Evolutionary conservation across 495 filamentous ascomycete species (phyloP).

Genomic region (Neurospora sp.): DNA sequence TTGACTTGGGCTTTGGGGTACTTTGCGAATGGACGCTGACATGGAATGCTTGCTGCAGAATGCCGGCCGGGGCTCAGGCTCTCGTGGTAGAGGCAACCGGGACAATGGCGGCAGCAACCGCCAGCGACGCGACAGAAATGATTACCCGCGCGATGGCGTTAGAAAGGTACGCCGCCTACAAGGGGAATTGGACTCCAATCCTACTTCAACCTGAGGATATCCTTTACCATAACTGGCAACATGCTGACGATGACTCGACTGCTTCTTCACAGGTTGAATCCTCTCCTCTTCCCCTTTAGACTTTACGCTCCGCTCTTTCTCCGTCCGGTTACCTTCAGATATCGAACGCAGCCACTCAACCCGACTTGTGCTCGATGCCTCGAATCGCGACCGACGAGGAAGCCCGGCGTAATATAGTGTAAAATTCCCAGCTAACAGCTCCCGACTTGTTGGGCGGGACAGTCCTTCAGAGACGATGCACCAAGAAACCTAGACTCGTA

Average conservation of each 20-base stretch:
- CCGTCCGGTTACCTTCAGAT: constrained; percentile 15
- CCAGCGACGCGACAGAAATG: constrained; percentile 46
- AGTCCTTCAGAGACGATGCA: constrained; percentile 41
- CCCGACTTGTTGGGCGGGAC: constrained; percentile 19
- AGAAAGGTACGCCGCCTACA: constrained; percentile 54
- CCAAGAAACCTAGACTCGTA: constrained; percentile 45
- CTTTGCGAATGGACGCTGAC: constrained; percentile 1
- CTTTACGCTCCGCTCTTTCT: constrained; percentile 4
- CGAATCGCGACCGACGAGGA: constrained; percentile 19
- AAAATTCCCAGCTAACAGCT: constrained; percentile 24
- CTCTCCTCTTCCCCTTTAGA: constrained; percentile 18
- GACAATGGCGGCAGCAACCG: constrained; percentile 28
- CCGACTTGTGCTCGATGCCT: constrained; percentile 22
- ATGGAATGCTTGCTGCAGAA: constrained; percentile 3
- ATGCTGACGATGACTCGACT: background rate
- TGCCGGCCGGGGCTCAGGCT: constrained; percentile 6
- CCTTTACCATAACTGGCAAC: background rate
- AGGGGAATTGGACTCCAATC: background rate
- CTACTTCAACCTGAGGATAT: background rate
- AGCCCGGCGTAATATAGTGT: constrained; percentile 11
- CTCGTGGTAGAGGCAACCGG: constrained; percentile 13
- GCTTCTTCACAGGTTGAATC: constrained; percentile 23
- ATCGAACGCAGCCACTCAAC: constrained; percentile 19
- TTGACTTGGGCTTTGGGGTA: background rate
- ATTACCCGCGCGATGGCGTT: constrained; percentile 64